Base-by-base conservation (phyloP, 805 yeast species). In the Isabelozyma pseudorhagii region DNA sequence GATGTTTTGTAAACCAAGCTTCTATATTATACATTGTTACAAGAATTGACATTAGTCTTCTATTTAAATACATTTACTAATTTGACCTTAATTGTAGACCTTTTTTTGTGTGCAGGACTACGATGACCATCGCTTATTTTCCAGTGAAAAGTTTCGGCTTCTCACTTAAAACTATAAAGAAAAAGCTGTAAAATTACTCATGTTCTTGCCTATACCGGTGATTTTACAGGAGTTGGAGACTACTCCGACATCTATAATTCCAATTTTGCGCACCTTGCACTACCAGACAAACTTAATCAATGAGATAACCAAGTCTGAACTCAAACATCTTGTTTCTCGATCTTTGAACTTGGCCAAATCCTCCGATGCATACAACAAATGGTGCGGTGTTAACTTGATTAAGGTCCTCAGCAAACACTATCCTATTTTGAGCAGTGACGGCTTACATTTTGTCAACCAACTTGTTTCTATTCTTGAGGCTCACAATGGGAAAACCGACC, bases 351-450 rank as follows among this genome's bases (percentile, higher is more conserved):
- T 71, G 34, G 52, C 65, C 40, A 55, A 55, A 45, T 60, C 73
- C 27, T 60, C 59, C 49, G 57, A 57, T 15, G 71, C 74, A n/a
- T 70, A 64, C 44, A 64, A 68, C 44, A 72, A 80, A 48, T 84
- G 89, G 88, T 74, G 81, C 53, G 89, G 86, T 5, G 74, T 83
- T 36, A 81, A 80, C 55, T 54, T 83, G 6, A 70, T 77, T 10
- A 66, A 71, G 39, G 81, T 83, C 0, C 60, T 83, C 45, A 66
- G 52, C 17, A 66, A 63, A 49, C 60, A 75, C 48, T 69, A 67
- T 43, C 58, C 66, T 5, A 55, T 76, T 5, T 59, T 79, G 43
- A 70, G 80, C 13, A 56, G 57, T 31, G 74, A 77, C 46, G 81
- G 82, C 2, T 56, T 59, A 4, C 62, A 62, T 21, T 65, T 78